Evolutionary conservation across 73 alveolate genomes (phyloP), one percentile per base, ranked within the genome.

Genomic region (Blepharisma japonicum): DNA sequence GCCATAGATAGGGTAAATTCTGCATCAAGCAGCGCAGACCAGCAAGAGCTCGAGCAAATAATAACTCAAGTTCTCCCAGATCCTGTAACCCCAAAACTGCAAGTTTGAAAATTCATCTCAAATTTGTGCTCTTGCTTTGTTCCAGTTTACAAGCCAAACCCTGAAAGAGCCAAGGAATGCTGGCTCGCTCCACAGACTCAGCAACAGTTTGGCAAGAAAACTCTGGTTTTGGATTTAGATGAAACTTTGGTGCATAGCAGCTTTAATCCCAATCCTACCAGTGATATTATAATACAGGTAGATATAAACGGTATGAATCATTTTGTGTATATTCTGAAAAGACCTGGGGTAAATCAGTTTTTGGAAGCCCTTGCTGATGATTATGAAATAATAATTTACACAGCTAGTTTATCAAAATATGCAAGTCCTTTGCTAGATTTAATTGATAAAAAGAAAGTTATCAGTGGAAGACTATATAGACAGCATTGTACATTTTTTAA

Each of bases 341-440:
- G 95, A 76, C 95, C 95, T 51, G 86, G 89, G 18, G 89, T 88
- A 2, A 68, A 81, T 42, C 56, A 71, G 50, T 88, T 88, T 85
- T 78, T 88, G 25, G 45, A 88, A 67, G 80, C 77, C 83, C 68
- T 88, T 82, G 78, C 81, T 55, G 71, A 78, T 83, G 48, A 67
- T 55, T 88, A 68, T 76, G 95, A 88, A 77, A 72, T 88, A 47
- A 87, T 88, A 11, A 81, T 88, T 39, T 88, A 81, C 53, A 88
- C 92, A 1, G 95, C 95, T 7, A 78, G 90, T 6, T 81, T 85
- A 47, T 79, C 92, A n/a, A 85, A 88, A 80, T 93, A 93, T 81
- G 98, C 97, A 6, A 90, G 90, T 23, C 97, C 96, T 0, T 77
- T 93, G 56, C 56, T 93, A 86, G 82, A 83, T 48, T 77, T 76